Conservation (phyloP, 352 stramenopile species). For the Phytophthora pistaciae region DNA sequence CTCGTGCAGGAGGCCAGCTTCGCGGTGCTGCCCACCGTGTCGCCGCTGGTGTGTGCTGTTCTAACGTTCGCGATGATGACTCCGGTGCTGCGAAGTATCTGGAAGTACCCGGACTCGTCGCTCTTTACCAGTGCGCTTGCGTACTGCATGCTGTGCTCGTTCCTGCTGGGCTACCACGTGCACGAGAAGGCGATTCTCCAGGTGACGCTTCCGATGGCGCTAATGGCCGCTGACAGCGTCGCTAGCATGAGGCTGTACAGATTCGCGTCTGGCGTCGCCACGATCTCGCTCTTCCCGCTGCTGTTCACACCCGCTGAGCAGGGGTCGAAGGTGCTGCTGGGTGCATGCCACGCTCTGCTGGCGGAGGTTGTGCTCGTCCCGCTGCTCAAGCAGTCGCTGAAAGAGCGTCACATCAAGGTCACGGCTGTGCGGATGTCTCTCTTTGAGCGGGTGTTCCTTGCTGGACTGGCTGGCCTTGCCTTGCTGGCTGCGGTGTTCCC, state of each 20-base stretch:
- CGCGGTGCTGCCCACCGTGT: conserved; percentile 72
- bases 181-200: conserved; percentile 99
- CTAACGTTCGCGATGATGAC: conserved; percentile 86
- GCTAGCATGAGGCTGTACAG: conserved; percentile 87
- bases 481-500: conserved; percentile 60
- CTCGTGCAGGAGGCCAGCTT: conserved; percentile 87
- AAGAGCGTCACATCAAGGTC: conserved; percentile 73
- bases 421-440: conserved; percentile 62
- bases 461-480: conserved; percentile 44
- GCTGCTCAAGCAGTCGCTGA: conserved; percentile 77
- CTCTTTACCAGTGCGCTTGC: conserved; percentile 84
- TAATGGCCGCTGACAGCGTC: conserved; percentile 81
- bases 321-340: conserved; percentile 79
- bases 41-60: conserved; percentile 75
- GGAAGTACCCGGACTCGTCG: conserved; percentile 80
- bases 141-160: conserved; percentile 95
- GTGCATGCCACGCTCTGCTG: conserved; percentile 63
- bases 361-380: conserved; percentile 71
- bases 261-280: conserved; percentile 72
- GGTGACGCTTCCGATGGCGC: conserved; percentile 73
- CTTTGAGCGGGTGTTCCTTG: conserved; percentile 68
- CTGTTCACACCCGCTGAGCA: conserved; percentile 87
- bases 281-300: conserved; percentile 86
- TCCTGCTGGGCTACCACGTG: conserved; percentile 99
- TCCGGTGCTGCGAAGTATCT: conserved; percentile 79